These are phyloP conservation scores for Botrytis pseudocinerea DNA, from an alignment of 2,329 filamentous ascomycete genomes.

Conservation along the genomic window DNA sequence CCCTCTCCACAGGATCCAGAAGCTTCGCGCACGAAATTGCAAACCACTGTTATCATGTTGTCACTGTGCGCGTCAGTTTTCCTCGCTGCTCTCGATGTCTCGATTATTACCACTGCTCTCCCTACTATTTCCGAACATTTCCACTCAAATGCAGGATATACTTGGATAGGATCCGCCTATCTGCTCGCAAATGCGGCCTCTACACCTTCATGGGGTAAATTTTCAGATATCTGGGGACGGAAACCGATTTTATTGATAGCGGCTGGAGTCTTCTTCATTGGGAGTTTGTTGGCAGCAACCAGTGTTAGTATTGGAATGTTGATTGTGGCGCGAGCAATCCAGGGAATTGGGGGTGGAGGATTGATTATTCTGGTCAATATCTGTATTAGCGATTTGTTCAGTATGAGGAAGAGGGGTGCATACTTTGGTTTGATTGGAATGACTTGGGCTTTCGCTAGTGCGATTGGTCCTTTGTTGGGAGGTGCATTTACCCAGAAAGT, in stretches of 20 bases:
- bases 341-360: conserved; percentile 51
- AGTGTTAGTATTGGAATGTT: conserved; percentile 49
- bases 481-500: conserved; percentile 64
- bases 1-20: conserved; percentile 32
- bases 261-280: conserved; percentile 52
- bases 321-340: conserved; percentile 45
- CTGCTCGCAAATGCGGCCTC: conserved; percentile 67
- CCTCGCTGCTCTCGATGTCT: conserved; percentile 43
- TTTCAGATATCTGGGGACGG: conserved; percentile 59
- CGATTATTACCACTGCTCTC: conserved; percentile 62
- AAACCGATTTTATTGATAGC: conserved; percentile 54
- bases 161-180: conserved; percentile 76
- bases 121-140: conserved; percentile 59
- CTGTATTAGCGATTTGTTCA: conserved; percentile 56
- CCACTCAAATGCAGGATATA: conserved; percentile 55
- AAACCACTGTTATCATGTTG: conserved; percentile 40
- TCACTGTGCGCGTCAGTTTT: conserved; percentile 41
- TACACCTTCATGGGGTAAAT: conserved; percentile 64
- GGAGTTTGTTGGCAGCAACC: conserved; percentile 51
- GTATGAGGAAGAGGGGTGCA: conserved; percentile 46
- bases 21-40: conserved; percentile 36
- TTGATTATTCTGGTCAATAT: conserved; percentile 55
- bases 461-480: conserved; percentile 65
- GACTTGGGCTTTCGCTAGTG: conserved; percentile 62
- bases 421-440: conserved; percentile 66